A percentile compares a stretch with the other conserved stretches of the same genome.
Conservation (phyloP, 192 early-diverging fungal genomes). For the Endogone sp. region DNA sequence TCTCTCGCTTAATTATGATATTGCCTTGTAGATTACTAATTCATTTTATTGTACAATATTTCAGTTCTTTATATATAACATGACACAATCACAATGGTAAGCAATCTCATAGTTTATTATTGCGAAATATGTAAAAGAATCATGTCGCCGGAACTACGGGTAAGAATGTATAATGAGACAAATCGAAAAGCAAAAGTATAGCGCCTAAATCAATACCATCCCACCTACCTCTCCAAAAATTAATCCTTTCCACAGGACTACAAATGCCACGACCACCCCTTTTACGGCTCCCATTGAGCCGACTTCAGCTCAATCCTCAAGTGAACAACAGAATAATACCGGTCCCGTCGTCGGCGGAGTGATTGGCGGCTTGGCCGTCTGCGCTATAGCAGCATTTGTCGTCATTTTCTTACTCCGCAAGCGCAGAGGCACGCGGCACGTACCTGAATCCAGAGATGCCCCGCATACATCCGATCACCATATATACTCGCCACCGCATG, state of each 20-base stretch:
- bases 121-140: no score
- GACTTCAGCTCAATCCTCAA: not conserved
- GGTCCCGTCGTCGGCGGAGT: not conserved
- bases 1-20: no score
- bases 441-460: not conserved
- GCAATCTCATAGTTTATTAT: no score
- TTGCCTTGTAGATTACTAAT: not conserved
- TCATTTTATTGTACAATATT: not conserved
- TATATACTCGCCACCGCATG: not conserved
- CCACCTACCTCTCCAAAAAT: not conserved
- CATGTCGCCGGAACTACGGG: no score
- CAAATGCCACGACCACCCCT: not conserved
- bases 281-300: not conserved
- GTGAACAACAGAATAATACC: not conserved
- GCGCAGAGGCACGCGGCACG: not conserved
- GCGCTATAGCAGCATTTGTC: not conserved
- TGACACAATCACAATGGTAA: not conserved
- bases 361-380: not conserved
- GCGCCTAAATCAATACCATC: no score
- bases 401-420: not conserved
- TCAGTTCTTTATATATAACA: not conserved
- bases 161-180: no score
- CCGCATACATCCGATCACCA: not conserved
- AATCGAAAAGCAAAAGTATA: no score
- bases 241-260: not conserved